Evolutionary conservation across 2,329 filamentous ascomycete genomes (phyloP).

Genomic region (Talaromyces sp.): DNA sequence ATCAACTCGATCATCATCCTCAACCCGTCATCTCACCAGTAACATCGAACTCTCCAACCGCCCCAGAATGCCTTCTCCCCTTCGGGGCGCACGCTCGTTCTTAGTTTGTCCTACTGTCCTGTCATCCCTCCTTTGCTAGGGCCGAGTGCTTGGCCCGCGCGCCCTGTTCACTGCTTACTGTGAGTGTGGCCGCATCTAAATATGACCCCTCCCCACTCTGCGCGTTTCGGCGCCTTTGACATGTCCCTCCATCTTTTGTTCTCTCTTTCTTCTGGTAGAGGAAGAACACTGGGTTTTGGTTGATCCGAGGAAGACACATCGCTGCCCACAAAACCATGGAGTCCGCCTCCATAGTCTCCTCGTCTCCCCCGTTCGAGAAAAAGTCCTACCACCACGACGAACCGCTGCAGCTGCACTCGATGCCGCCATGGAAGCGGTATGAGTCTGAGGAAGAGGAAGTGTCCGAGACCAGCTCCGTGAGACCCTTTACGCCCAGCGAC

Average conservation of each 20-base stretch:
- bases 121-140: background rate
- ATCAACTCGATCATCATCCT: background rate
- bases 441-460: conserved; percentile 36
- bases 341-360: conserved; percentile 2
- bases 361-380: conserved; percentile 3
- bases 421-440: conserved; percentile 26
- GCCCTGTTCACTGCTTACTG: background rate
- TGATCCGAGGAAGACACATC: background rate
- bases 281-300: background rate
- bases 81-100: background rate
- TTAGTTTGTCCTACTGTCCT: background rate
- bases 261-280: background rate
- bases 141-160: background rate
- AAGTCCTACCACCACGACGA: conserved; percentile 25
- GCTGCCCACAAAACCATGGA: conserved; percentile 3
- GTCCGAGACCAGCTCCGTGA: conserved; percentile 30
- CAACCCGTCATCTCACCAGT: background rate
- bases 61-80: background rate
- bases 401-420: conserved; percentile 24
- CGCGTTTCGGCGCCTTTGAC: background rate
- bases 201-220: background rate
- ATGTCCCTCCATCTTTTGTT: background rate
- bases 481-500: conserved; percentile 26
- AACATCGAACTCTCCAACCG: background rate
- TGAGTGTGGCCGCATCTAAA: background rate